A percentile compares a stretch with the other conserved stretches of the same genome.
phyloP scores from a whole-genome alignment of 352 stramenopile genomes.

The Phytophthora sojae region DNA sequence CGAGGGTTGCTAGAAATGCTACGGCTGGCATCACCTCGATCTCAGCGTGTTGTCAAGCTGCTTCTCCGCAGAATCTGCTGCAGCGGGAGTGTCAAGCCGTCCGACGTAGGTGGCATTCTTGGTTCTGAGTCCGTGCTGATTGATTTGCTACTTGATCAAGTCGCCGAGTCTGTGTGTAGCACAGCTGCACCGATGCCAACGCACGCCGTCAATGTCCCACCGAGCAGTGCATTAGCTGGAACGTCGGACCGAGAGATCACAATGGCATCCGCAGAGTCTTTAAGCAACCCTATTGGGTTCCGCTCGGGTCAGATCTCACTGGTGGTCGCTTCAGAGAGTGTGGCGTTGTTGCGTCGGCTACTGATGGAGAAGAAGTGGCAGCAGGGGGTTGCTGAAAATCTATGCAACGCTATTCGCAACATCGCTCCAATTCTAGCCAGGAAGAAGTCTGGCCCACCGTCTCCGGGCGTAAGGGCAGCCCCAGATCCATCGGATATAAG shows the following conservation, averaged over 20 bases:
- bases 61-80: constrained; percentile 77
- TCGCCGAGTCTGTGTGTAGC: constrained; percentile 87
- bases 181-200: constrained; percentile 71
- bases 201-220: constrained; percentile 56
- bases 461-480: constrained; percentile 5
- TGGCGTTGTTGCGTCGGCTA: constrained; percentile 76
- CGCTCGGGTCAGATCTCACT: constrained; percentile 84
- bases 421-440: constrained; percentile 67
- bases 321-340: constrained; percentile 81
- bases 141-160: constrained; percentile 88
- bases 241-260: constrained; percentile 30
- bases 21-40: constrained; percentile 76
- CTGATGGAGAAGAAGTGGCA: constrained; percentile 78
- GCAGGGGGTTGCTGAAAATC: constrained; percentile 62
- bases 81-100: constrained; percentile 71
- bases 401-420: constrained; percentile 80
- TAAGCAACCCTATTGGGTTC: constrained; percentile 86
- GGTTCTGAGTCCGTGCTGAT: constrained; percentile 84
- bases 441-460: constrained; percentile 38
- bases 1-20: constrained; percentile 83
- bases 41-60: constrained; percentile 85
- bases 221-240: constrained; percentile 29
- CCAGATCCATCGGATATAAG: constrained; percentile 65
- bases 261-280: constrained; percentile 65
- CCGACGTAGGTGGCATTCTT: constrained; percentile 73